Evolutionary conservation across 2,329 filamentous ascomycete genomes (phyloP), one percentile per base, ranked within the genome.

Genomic region (Seiridium unicorne): DNA sequence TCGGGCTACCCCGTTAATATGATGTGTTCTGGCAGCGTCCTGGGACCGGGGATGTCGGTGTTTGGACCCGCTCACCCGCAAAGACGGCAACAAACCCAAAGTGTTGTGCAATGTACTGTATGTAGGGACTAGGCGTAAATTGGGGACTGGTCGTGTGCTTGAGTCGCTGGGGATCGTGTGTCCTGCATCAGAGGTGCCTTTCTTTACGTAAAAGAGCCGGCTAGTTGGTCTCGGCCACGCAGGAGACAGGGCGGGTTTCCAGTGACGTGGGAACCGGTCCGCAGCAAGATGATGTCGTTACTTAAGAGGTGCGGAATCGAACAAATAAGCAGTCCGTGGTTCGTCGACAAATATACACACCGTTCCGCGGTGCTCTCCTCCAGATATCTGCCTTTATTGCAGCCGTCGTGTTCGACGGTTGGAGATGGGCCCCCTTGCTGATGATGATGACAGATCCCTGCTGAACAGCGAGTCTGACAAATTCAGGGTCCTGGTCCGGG

Each of bases 131-230:
- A 48, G 31, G 38, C 46, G 9, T 31, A 49, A 10, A 18, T 9
- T 26, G 31, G 49, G 34, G 35, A n/a, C 11, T n/a, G 31, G 49
- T 53, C 49, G 49, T 35, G 55, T 46, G 42, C 42, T 57, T 48
- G 55, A 57, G 40, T 57, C 44, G 49, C 13, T 59, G 34, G 56
- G 10, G 13, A 53, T 59, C 49, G 57, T 53, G 56, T 58, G 57
- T 59, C 48, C 47, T 58, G 47, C 34, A 40, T 48, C 47, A 44
- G 48, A 48, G 13, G 38, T n/a, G 49, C 31, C 49, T 51, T 18
- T 36, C 35, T 54, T 44, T 59, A 59, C 57, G 57, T 59, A 59
- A 59, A 18, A 18, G 31, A 44, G 38, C 35, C 32, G 18, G 36
- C 51, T 55, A 55, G 51, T 38, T 42, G 51, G 51, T 58, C 36